Conservation (phyloP, 2,329 filamentous ascomycete genomes). For the Phialocephala sp. region DNA sequence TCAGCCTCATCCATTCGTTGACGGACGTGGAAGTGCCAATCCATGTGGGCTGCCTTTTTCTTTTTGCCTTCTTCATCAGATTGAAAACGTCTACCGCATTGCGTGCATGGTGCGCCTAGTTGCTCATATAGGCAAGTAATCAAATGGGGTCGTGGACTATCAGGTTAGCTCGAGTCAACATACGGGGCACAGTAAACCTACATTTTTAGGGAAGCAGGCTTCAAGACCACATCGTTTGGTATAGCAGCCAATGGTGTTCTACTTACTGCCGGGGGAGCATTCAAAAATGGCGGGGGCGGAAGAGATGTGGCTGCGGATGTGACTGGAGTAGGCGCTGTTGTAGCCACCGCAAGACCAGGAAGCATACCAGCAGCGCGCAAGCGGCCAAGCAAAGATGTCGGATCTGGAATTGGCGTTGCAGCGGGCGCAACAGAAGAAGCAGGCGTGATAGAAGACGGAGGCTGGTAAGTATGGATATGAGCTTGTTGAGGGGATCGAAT, state of each 20-base stretch:
- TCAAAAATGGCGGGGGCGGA: constrained; percentile 43
- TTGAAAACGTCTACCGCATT: constrained; percentile 87
- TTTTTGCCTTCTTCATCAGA: constrained; percentile 78
- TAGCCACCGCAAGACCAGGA: constrained; percentile 50
- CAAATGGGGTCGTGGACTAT: constrained; percentile 75
- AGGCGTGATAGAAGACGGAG: constrained; percentile 43
- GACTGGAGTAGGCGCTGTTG: constrained; percentile 45
- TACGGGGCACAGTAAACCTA: constrained; percentile 51
- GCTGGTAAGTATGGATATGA: constrained; percentile 45
- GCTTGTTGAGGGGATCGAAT: constrained; percentile 57
- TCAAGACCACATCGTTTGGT: constrained; percentile 62
- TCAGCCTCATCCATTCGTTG: constrained; percentile 85
- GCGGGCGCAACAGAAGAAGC: constrained; percentile 45
- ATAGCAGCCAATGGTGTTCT: constrained; percentile 38
- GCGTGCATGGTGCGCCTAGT: constrained; percentile 85
- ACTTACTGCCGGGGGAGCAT: constrained; percentile 30
- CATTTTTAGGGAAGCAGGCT: constrained; percentile 74
- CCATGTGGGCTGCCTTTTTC: constrained; percentile 90
- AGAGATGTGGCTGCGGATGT: constrained; percentile 45
- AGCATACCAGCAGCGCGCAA: constrained; percentile 73
- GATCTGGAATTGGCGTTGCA: constrained; percentile 45
- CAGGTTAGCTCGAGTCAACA: constrained; percentile 23
- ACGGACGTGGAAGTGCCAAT: constrained; percentile 98
- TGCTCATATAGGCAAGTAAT: constrained; percentile 78
- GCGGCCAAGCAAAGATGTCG: constrained; percentile 66